Percentiles rank a stretch among this genome's conserved stretches.
phyloP scores from a whole-genome alignment of 768 basidiomycete species.

The Agaricus blazei region DNA sequence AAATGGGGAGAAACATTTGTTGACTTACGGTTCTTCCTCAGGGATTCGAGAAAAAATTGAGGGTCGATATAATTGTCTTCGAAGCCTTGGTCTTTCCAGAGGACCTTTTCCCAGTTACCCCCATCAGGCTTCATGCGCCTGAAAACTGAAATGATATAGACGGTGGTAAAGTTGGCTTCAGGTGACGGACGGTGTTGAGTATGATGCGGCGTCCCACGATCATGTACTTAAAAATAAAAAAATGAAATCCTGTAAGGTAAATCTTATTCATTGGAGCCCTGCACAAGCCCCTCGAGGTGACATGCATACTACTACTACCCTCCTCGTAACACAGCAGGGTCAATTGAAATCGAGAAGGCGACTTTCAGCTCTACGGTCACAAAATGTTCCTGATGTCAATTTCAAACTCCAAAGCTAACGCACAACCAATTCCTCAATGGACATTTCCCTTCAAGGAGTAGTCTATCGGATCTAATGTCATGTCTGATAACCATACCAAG shows the following conservation, averaged over 20 bases:
- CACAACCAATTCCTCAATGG: not conserved
- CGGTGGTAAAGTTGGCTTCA: not conserved
- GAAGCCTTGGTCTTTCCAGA: constrained; percentile 73
- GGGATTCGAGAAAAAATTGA: constrained; percentile 67
- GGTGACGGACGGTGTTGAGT: not conserved
- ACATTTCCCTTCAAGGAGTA: constrained; percentile 5
- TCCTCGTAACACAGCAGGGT: not conserved
- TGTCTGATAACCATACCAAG: constrained; percentile 5
- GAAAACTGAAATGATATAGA: not conserved
- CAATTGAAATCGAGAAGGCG: not conserved
- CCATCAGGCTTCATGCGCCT: constrained; percentile 3
- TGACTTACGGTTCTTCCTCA: constrained; percentile 72
- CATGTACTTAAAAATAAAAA: constrained; percentile 1
- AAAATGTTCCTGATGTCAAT: not conserved
- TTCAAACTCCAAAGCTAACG: not conserved
- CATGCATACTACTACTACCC: not conserved
- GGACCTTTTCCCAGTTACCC: constrained; percentile 57
- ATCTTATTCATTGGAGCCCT: not conserved
- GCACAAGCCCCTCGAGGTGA: not conserved
- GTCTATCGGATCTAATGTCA: constrained; percentile 6
- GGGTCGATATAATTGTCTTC: constrained; percentile 86
- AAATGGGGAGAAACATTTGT: not conserved
- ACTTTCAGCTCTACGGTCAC: no score
- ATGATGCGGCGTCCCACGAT: constrained; percentile 10
- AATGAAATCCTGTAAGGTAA: constrained; percentile 3